These are phyloP conservation scores for Gossypium trilobum DNA, from an alignment of 441 rosid genomes.

Conservation along the genomic window DNA sequence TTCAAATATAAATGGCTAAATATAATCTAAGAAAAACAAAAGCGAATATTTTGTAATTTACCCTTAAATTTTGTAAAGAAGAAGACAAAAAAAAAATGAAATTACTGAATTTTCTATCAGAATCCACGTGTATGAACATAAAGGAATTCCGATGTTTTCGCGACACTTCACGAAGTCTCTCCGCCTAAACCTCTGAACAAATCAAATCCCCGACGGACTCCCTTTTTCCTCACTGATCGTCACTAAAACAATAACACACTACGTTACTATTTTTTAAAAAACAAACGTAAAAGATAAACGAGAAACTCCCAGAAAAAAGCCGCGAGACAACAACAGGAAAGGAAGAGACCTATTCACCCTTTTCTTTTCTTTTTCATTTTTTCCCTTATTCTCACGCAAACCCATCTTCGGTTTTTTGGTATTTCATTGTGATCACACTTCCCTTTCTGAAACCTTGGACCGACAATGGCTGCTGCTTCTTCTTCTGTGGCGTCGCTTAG, in stretches of 20 bases:
- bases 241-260: not conserved
- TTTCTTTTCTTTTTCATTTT: not conserved
- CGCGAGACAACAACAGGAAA: not conserved
- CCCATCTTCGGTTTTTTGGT: not conserved
- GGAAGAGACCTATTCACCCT: not conserved
- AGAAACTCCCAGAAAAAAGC: constrained; percentile 5
- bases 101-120: not conserved
- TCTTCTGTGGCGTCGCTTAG: constrained; percentile 36
- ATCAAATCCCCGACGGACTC: not conserved
- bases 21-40: not conserved
- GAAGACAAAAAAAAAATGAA: not conserved
- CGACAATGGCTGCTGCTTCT: constrained; percentile 45
- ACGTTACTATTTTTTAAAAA: not conserved
- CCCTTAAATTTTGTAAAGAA: not conserved
- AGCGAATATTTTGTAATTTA: not conserved
- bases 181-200: not conserved
- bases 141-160: not conserved
- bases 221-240: not conserved
- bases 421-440: not conserved
- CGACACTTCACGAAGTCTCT: constrained; percentile 1
- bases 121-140: constrained; percentile 6
- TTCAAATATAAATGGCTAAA: too few species aligned
- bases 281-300: not conserved
- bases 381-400: not conserved
- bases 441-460: not conserved